Evolutionary conservation across 768 basidiomycete species (phyloP), one percentile per base, ranked within the genome.

Genomic region (Dentipellis sp.): DNA sequence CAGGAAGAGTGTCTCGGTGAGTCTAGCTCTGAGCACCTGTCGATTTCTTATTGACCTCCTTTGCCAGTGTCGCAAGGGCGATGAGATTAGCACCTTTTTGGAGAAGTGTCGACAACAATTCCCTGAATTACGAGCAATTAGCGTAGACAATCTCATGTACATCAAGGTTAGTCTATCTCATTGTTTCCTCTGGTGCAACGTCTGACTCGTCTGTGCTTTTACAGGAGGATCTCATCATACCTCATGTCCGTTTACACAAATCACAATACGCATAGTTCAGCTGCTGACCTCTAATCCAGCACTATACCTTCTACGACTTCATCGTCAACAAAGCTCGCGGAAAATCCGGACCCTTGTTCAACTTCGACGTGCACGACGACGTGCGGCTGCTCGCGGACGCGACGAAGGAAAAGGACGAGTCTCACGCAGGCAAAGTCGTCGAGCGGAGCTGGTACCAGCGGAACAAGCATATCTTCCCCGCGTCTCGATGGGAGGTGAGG

Each of bases 301-400:
- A 98, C 68, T 83, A 97, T 71, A 97, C 94, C 1, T 99, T 99
- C 68, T 98, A 97, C 69, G 91, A 94, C 71, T 98, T 99, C 62
- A 97, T 99, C 62, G 77, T 98, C 64, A 98, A 98, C 78, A 97
- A 97, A 72, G 94, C 94, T 8, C 84, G 97, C 21, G 97, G 97
- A 23, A 99, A 99, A 71, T 97, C 94, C 0, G 97, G 97, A 0
- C 97, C 97, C 5, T 72, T 99, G 55, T 99, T 99, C 75, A 97
- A 89, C 69, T 99, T 99, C 66, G 97, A 99, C 70, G 97, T 98
- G 6, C 97, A 99, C 68, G 97, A 99, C 67, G 97, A 99, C 67
- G 91, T 99, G 4, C 88, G 97, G 16, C 70, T 99, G 60, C 76
- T 97, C 19, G 86, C 91, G 21, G 97, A 99, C 66, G 97, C 95